Base-by-base conservation (phyloP, 2,329 filamentous ascomycete genomes). In the Alternaria gaisen region DNA sequence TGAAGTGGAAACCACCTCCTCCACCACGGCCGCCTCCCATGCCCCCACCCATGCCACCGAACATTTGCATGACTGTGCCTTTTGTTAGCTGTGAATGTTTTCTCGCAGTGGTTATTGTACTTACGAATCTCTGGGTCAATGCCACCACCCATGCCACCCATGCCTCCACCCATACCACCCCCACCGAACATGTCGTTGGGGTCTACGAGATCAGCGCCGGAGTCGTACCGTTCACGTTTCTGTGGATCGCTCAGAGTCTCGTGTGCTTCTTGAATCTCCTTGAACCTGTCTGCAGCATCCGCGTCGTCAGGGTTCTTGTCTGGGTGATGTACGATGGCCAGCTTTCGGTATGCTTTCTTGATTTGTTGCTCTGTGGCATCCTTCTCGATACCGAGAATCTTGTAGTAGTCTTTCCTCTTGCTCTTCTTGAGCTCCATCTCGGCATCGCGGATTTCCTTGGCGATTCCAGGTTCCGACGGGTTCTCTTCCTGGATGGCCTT, bases 341-440 rank as follows among this genome's bases (percentile, higher is more conserved):
- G 86, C 81, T 95, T 97, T 68, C 94, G 89, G 83, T 99, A 99
- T 2, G 94, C 95, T 83, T 94, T 94, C 86, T 98, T 99, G 83
- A 99, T 95, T 56, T 95, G 88, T 58, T 85, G 85, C 22, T 97
- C 93, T 41, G 87, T 87, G 38, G 93, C 93, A 64, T 94, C 91
- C 84, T 97, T 98, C 59, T 91, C 84, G 9, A 99, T 83, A 6
- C 90, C 91, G 54, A 99, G 88, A 68, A 98, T 97, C 87, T 97
- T 97, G 85, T 99, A 99, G 83, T 97, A 98, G 76, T 99, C 95
- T 81, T 99, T 99, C 64, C 95, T 87, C 81, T 94, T 91, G 79
- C 91, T 91, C 89, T 98, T 98, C 89, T 99, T 99, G 65, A 98
- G 83, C 82, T 99, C 95, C 26, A 97, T 83, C 82, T 99, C 94